Base-by-base conservation (phyloP, 2,329 filamentous ascomycete species). In the Claviceps humidiphila region DNA sequence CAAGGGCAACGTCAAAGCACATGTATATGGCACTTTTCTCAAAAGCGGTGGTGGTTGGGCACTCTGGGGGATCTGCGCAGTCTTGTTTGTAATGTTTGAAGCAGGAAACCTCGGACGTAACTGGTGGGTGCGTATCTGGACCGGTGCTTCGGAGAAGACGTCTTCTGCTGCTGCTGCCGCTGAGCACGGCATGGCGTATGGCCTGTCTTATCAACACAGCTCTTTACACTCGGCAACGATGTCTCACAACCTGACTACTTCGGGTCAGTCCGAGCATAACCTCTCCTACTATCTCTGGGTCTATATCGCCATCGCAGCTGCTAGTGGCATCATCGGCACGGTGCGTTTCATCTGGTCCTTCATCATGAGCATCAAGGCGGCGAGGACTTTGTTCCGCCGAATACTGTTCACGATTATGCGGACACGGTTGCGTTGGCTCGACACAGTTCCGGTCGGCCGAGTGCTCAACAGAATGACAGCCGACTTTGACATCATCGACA, bases 381-480 rank as follows among this genome's bases (percentile, higher is more conserved):
- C 85, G n/a, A 74, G 80, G 41, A 69, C 69, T 45, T 71, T 90
- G 3, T 91, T 89, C 57, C 74, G 80, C 22, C 76, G 76, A 50
- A 76, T 89, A 56, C 79, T 83, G 44, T 81, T 78, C 57, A 74
- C 79, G 0, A 75, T 91, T 11, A 72, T 91, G 3, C 78, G 84
- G 17, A 82, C 86, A 5, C 86, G 85, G 1, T 71, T 90, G n/a
- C 74, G 85, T 55, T 89, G 85, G 84, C 74, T 91, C 40, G 87
- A 91, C 61, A 90, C 86, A 0, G 82, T 89, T 0, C 87, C 87
- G 0, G 72, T 89, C 1, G 87, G 87, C 2, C 78, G 87, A 46
- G 79, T 90, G 40, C 71, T 90, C 20, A 91, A 91, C 66, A 77
- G 87, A 2, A 88, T 90, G 64, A 88, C 85, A 0, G 74, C 83